Evolutionary conservation across 371 early-diverging fungal species (phyloP), one percentile per base, ranked within the genome.

Genomic region (Batkoa obscura): DNA sequence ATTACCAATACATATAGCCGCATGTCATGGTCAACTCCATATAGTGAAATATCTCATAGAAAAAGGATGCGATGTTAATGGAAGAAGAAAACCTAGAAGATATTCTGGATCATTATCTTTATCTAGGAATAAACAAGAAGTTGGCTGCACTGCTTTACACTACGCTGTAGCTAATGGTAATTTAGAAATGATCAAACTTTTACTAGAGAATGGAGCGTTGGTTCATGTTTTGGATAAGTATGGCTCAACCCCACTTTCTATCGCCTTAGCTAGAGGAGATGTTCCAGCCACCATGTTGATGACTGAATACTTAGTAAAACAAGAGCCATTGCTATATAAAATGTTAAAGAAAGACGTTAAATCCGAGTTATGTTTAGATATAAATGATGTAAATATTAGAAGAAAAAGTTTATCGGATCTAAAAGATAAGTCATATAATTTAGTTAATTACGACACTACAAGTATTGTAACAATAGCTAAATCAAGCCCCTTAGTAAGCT

Each of bases 11-110:
- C 84, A 84, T 63, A 64, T 78, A 5, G 84, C 84, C 5, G 79
- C 81, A 54, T 71, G 73, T 43, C 79, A 73, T 58, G 70, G 70
- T 35, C 78, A 82, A 45, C 69, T 76, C 2, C 74, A 75, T 2
- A 78, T 80, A 9, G 75, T 83, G 31, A 78, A 80, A 56, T 76
- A 78, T 56, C 67, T 84, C 12, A 73, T 84, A 49, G 83, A 82
- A 38, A 72, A 76, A 58, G 84, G 83, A 32, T 80, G 81, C 23
- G 76, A 81, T 64, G 75, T 79, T 57, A 80, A 84, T 64, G 74
- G 79, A 3, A 76, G 72, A 59, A 69, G 76, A 72, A 68, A 45
- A 45, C 5, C 23, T 6, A 15, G 23, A 13, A 45, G 12, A 15
- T 45, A 45, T 45, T 6, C 5, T 45, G 6, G 6, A 15, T 45